Evolutionary conservation across 2,329 filamentous ascomycete genomes (phyloP), one percentile per base, ranked within the genome.

Genomic region (Aspergillus cejpii): DNA sequence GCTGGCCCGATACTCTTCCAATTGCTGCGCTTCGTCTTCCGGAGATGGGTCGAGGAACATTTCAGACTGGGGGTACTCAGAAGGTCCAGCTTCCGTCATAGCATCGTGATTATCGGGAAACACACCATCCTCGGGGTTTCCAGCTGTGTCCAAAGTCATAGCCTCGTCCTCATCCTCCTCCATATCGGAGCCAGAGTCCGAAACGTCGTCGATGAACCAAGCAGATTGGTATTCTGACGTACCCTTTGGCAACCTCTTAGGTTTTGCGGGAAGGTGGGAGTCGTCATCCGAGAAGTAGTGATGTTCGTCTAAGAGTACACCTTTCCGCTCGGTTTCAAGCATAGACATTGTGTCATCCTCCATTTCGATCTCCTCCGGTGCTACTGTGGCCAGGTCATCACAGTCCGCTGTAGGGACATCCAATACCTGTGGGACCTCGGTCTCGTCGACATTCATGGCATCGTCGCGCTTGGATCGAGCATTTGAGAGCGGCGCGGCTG

Each of bases 221-320:
- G 91, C 90, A 17, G 90, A 79, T 69, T 98, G 92, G 67, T 96
- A 97, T 44, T 84, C 81, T 29, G 92, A 97, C 2, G 92, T 98
- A 51, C 92, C 92, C 66, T 83, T 87, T 1, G 92, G 92, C 17
- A 98, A 69, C 50, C 81, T 80, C 68, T 84, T 92, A 5, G 87
- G 86, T 24, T 72, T 69, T 27, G 75, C 68, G 14, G 80, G 72
- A 14, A 76, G 72, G 42, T 81, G 74, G 3, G 67, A 70, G 42
- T 92, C 84, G 37, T 92, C 88, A 34, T 97, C 91, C 0, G 90
- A 90, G 62, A 97, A 98, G 67, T 98, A 98, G 64, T 97, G 91
- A 65, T 98, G 91, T 54, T 97, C 91, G 55, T 98, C 92, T 7
- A 98, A 75, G 31, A 98, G 72, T 1, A 98, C 92, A 52, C 91